Percentiles rank a stretch among this genome's conserved stretches.
Evolutionary conservation across 1,284 basidiomycete species (phyloP).

Genomic region (Cryptococcus maquisensis): DNA sequence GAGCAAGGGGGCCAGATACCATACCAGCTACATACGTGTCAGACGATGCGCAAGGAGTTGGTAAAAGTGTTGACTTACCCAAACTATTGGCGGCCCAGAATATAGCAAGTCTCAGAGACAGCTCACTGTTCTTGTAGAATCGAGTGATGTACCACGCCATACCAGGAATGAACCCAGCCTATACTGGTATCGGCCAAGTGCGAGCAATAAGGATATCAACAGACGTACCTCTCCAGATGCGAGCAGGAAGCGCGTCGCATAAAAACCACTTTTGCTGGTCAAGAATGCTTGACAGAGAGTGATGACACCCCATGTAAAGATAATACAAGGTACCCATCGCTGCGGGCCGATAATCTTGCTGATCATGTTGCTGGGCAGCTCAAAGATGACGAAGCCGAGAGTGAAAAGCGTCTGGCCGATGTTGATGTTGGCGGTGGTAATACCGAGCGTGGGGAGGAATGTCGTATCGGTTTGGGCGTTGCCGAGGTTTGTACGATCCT

Average conservation of each 20-base stretch:
- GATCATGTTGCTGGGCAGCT: conserved; percentile 16
- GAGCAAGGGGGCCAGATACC: conserved; percentile 19
- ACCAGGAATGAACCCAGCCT: conserved; percentile 23
- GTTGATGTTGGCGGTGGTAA: conserved; percentile 19
- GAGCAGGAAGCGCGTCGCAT: conserved; percentile 16
- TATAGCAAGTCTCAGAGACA: conserved; percentile 15
- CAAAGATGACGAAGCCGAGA: conserved; percentile 18
- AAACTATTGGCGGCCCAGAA: conserved; percentile 22
- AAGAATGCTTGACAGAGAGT: conserved; percentile 20
- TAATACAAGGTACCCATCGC: conserved; percentile 19
- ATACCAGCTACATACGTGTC: conserved; percentile 12
- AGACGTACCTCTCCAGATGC: conserved; percentile 16
- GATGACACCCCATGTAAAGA: conserved; percentile 17
- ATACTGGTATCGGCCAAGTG: not conserved
- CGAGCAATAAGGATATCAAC: too few relatives aligned
- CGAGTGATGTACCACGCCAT: conserved; percentile 23
- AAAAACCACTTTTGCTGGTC: conserved; percentile 12
- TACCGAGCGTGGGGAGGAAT: conserved; percentile 4
- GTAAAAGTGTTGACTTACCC: not conserved
- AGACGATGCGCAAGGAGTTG: not conserved
- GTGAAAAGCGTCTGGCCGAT: conserved; percentile 21
- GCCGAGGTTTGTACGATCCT: conserved; percentile 14
- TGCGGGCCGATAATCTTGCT: conserved; percentile 14
- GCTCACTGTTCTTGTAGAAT: conserved; percentile 18
- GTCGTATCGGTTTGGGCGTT: conserved; percentile 20